These are phyloP conservation scores for Rhizopogon vesiculosus DNA, from an alignment of 768 basidiomycete species.

Conservation along the genomic window DNA sequence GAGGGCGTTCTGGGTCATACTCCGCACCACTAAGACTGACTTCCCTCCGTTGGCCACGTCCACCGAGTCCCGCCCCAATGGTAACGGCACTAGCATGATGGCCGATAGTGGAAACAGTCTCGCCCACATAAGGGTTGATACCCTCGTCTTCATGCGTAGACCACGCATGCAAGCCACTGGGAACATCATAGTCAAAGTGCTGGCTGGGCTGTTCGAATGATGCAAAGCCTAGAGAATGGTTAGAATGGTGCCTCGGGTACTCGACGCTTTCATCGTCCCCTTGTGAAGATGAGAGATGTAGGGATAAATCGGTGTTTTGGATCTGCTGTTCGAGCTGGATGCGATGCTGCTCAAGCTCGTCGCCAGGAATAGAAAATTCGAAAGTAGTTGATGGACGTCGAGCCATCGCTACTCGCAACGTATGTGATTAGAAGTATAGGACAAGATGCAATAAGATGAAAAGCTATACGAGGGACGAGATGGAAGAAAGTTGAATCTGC, in stretches of 20 bases:
- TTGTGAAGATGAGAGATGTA: constrained; percentile 58
- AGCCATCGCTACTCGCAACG: constrained; percentile 17
- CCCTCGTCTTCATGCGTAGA: constrained; percentile 66
- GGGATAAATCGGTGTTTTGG: constrained; percentile 65
- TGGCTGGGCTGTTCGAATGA: constrained; percentile 62
- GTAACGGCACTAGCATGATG: constrained; percentile 91
- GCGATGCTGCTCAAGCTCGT: constrained; percentile 71
- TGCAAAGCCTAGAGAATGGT: constrained; percentile 51
- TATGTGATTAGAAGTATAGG: constrained; percentile 9
- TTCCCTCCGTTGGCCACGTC: constrained; percentile 45
- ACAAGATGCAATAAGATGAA: constrained; percentile 9
- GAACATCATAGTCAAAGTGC: constrained; percentile 49
- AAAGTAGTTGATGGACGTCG: constrained; percentile 21
- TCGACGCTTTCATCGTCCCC: constrained; percentile 54
- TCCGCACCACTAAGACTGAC: constrained; percentile 69
- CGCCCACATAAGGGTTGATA: constrained; percentile 59
- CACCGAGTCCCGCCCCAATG: constrained; percentile 74
- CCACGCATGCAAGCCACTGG: constrained; percentile 49
- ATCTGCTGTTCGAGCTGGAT: constrained; percentile 78
- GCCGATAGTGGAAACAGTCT: constrained; percentile 76
- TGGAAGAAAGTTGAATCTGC: constrained; percentile 4
- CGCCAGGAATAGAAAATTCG: constrained; percentile 59
- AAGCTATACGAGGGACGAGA: constrained; percentile 4
- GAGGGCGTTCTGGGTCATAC: constrained; percentile 80
- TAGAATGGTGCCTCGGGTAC: constrained; percentile 66